Base-by-base conservation (phyloP, 1,284 basidiomycete genomes). In the Anthracocystis panici-leucophaei region DNA sequence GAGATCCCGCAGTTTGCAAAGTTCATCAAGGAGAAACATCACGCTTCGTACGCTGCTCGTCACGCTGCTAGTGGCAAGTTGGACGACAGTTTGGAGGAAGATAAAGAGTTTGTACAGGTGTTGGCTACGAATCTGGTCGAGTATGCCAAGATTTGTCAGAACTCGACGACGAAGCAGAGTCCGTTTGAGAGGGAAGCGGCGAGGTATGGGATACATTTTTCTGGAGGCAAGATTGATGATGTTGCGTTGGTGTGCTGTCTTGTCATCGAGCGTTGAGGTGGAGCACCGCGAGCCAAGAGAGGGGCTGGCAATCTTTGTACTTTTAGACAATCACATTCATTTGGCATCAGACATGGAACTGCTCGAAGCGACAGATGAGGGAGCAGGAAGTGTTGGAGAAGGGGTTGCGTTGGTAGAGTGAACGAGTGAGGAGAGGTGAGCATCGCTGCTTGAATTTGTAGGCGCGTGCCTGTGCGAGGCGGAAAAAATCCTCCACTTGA, bases 151-250 rank as follows among this genome's bases (percentile, higher is more conserved):
- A 65, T 77, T 42, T 73, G 78, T 46, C 67, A 71, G 71, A 69
- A 69, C 58, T 82, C 91, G 88, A 90, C 90, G 87, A 84, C 90
- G 58, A 91, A 92, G 79, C 90, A 90, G 88, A 90, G 83, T 83
- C 91, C 87, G 5, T 70, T 77, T 51, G 81, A 83, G 68, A 41
- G 75, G n/a, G 85, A 84, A 57, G 76, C 69, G 10, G 76, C 63
- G 11, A 83, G 82, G 76, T 73, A 77, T 53, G 67, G 82, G 75
- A 75, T 86, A 60, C 57, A 55, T 21, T 88, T 84, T 61, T 84
- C 85, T 76, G 88, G 86, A 2, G 86, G 86, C 10, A 87, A 87
- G 67, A 75, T 86, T 1, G 86, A 87, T 56, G 86, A 86, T 71
- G 87, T 89, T n/a, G 88, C 88, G n/a, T 86, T 89, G 23, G 79